These are phyloP conservation scores for Neostapfia colusana DNA, from an alignment of 176 grass and related monocot genomes.

Conservation along the genomic window DNA sequence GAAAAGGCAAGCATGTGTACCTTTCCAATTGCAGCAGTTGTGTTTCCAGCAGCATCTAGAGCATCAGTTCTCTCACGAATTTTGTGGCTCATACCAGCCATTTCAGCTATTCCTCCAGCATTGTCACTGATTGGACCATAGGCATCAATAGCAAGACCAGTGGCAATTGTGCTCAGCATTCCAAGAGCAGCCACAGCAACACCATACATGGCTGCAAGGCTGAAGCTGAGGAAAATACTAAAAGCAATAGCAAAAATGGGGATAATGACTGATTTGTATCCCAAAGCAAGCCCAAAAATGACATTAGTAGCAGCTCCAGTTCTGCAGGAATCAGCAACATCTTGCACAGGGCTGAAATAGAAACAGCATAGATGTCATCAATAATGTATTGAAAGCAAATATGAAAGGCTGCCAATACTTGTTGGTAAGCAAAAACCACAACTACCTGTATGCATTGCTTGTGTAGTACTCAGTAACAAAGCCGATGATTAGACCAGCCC, in stretches of 20 bases:
- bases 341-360: constrained; percentile 58
- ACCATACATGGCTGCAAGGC: constrained; percentile 70
- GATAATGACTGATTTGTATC: constrained; percentile 69
- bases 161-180: constrained; percentile 71
- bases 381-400: neutral
- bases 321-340: constrained; percentile 63
- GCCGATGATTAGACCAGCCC: constrained; percentile 63
- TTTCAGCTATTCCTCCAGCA: constrained; percentile 68
- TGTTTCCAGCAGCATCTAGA: constrained; percentile 53
- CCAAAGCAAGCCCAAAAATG: constrained; percentile 62
- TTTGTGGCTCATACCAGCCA: constrained; percentile 65
- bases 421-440: neutral
- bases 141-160: constrained; percentile 62
- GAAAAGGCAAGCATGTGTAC: constrained; percentile 28
- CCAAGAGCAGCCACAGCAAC: constrained; percentile 67
- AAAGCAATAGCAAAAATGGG: constrained; percentile 59
- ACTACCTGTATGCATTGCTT: constrained; percentile 58
- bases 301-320: constrained; percentile 72
- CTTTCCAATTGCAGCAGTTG: constrained; percentile 52
- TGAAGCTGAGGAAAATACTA: constrained; percentile 64
- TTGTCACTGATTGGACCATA: constrained; percentile 70
- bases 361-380: constrained; percentile 17
- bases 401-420: neutral
- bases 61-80: constrained; percentile 61
- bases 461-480: constrained; percentile 66